Evolutionary conservation across 148 eudicot genomes (phyloP).

Genomic region (Fallopia convolvulus): DNA sequence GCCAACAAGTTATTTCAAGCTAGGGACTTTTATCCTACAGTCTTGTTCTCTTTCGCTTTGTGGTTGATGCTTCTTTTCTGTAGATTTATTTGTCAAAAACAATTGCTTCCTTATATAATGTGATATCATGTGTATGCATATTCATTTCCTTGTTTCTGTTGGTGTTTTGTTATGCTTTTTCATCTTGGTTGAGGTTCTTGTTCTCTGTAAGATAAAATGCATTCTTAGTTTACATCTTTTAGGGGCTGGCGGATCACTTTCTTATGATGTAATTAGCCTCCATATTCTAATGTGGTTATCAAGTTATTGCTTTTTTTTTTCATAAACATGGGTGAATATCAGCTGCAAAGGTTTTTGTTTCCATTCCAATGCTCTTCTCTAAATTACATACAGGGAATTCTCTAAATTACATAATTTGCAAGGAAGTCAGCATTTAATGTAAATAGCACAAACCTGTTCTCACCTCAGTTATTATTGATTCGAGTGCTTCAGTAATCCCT

Average conservation of each 20-base stretch:
- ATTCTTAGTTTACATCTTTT: not conserved
- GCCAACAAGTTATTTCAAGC: not conserved
- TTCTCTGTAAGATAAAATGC: not conserved
- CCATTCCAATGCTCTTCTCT: not conserved
- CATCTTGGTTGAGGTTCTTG: not conserved
- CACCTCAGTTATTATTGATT: constrained; percentile 1
- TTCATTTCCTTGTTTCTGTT: not conserved
- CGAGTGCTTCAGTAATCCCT: not conserved
- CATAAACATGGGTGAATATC: not conserved
- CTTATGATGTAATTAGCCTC: not conserved
- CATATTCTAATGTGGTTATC: not conserved
- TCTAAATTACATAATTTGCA: too few species aligned
- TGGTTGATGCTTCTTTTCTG: not conserved
- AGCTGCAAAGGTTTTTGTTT: not conserved
- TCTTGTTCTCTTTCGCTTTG: not conserved
- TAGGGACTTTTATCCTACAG: not conserved
- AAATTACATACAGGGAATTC: too few species aligned
- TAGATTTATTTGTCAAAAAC: not conserved
- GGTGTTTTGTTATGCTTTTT: not conserved
- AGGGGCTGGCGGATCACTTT: not conserved
- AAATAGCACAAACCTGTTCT: too few species aligned
- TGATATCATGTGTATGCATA: not conserved
- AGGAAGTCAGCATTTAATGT: not conserved
- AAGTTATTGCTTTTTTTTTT: not conserved
- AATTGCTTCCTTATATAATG: not conserved